Evolutionary conservation across 2,329 filamentous ascomycete species (phyloP).

Genomic region (Alternaria alternata): DNA sequence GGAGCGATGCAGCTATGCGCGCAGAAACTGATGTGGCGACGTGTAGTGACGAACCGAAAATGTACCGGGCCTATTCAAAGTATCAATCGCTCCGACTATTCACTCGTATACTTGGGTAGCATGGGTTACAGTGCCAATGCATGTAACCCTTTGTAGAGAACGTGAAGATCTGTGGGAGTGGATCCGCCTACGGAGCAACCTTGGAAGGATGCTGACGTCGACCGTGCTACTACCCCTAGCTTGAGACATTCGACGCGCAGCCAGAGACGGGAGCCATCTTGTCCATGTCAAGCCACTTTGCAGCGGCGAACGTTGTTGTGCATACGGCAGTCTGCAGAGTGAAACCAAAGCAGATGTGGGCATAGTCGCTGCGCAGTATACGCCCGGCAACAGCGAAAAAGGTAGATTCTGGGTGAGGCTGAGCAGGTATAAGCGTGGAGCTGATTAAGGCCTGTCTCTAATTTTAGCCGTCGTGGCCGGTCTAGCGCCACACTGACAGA

Average conservation of each 20-base stretch:
- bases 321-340: background rate
- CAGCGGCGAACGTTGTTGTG: background rate
- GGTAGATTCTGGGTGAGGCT: conserved; percentile 32
- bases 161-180: conserved; percentile 12
- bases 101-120: background rate
- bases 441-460: conserved; percentile 30
- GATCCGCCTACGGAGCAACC: conserved; percentile 5
- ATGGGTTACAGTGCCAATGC: conserved; percentile 9
- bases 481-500: conserved; percentile 26
- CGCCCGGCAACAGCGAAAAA: conserved; percentile 8
- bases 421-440: conserved; percentile 29
- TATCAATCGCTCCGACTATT: conserved; percentile 2
- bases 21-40: background rate
- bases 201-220: conserved; percentile 21
- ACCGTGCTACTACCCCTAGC: conserved; percentile 16
- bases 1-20: background rate
- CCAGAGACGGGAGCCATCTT: background rate
- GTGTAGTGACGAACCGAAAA: background rate
- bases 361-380: background rate
- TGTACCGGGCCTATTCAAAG: background rate
- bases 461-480: conserved; percentile 29
- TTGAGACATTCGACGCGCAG: conserved; percentile 4
- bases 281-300: background rate
- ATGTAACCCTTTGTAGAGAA: conserved; percentile 11
- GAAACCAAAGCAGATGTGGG: background rate